A percentile compares a stretch with the other conserved stretches of the same genome.
Evolutionary conservation across 2,329 filamentous ascomycete genomes (phyloP).

Genomic region (Chrysoporthe austroafricana): DNA sequence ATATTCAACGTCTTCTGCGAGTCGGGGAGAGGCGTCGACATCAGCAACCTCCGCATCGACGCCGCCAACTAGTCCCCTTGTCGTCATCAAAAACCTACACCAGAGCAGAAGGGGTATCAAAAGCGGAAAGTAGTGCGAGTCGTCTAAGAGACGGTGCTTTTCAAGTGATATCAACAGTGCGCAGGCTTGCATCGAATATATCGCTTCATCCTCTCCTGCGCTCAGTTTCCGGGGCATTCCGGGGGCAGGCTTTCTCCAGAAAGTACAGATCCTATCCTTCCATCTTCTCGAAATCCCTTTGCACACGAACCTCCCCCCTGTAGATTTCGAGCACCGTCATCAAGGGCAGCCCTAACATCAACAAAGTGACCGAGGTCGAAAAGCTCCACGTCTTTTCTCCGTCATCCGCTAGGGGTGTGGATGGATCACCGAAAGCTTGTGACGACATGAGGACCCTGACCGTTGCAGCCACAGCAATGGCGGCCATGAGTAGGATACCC

Average conservation of each 20-base stretch:
- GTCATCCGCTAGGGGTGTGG: constrained; percentile 52
- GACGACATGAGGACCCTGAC: constrained; percentile 60
- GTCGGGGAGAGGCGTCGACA: background rate
- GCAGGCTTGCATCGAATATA: background rate
- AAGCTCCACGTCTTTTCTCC: constrained; percentile 65
- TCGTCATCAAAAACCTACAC: background rate
- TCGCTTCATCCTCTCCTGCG: background rate
- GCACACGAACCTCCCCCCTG: constrained; percentile 13
- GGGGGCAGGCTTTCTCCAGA: background rate
- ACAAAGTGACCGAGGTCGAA: constrained; percentile 62
- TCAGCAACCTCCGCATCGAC: background rate
- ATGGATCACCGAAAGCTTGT: constrained; percentile 62
- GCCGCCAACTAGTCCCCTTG: background rate
- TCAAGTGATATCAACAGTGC: background rate
- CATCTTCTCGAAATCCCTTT: background rate
- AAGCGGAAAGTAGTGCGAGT: background rate
- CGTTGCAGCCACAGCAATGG: constrained; percentile 62
- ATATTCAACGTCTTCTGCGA: background rate
- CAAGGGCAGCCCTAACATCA: constrained; percentile 63
- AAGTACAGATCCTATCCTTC: background rate
- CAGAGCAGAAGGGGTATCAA: background rate
- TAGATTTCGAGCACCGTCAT: constrained; percentile 62
- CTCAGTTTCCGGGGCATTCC: background rate
- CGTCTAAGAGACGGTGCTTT: background rate
- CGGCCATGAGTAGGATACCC: constrained; percentile 59